A percentile compares a stretch with the other conserved stretches of the same genome.
These are phyloP conservation scores for Cercophora samala DNA, from an alignment of 495 filamentous ascomycete species.

Conservation along the genomic window DNA sequence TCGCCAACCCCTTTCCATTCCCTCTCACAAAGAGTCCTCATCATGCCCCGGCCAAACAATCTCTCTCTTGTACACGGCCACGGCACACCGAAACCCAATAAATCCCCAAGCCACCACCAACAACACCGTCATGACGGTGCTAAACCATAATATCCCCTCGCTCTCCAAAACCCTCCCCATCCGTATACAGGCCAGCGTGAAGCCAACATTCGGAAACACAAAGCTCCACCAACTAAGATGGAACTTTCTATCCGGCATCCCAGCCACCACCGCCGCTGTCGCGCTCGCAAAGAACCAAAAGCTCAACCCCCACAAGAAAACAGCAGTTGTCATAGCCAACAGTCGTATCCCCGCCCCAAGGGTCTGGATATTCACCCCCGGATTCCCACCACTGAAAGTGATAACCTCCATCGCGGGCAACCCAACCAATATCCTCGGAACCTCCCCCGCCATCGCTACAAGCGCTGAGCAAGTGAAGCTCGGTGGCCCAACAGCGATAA, in stretches of 20 bases:
- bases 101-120: conserved; percentile 57
- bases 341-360: conserved; percentile 45
- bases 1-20: too few species aligned
- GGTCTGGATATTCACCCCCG: conserved; percentile 8
- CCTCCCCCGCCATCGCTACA: conserved; percentile 57
- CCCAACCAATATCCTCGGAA: conserved; percentile 22
- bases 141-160: conserved; percentile 43
- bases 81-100: conserved; percentile 51
- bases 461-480: conserved; percentile 68
- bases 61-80: conserved; percentile 51
- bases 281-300: conserved; percentile 71
- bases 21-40: conserved; percentile 44
- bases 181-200: conserved; percentile 47
- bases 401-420: neutral
- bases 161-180: conserved; percentile 45
- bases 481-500: conserved; percentile 67
- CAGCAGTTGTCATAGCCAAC: conserved; percentile 48
- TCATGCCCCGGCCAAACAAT: conserved; percentile 64
- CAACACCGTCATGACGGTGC: conserved; percentile 51
- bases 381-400: neutral
- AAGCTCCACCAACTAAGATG: conserved; percentile 56
- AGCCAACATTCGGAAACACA: conserved; percentile 59
- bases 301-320: conserved; percentile 67
- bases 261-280: conserved; percentile 49
- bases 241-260: conserved; percentile 51